These are phyloP conservation scores for Haplosporangium gracile DNA, from an alignment of 192 early-diverging fungal genomes.

Conservation along the genomic window DNA sequence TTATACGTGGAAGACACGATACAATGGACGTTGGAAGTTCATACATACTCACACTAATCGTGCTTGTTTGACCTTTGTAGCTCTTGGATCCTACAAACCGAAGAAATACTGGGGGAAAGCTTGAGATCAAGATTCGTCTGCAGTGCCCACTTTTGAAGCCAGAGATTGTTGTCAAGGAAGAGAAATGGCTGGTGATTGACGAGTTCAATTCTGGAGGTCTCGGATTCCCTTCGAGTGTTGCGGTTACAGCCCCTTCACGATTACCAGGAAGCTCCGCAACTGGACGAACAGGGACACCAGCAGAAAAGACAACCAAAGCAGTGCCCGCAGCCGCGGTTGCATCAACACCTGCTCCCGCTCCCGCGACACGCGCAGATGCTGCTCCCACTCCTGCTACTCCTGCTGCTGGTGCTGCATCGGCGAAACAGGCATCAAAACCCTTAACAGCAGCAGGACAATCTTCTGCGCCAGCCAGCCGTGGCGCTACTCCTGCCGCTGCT, in stretches of 20 bases:
- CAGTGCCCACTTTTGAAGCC: conserved; percentile 69
- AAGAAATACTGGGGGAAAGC: conserved; percentile 72
- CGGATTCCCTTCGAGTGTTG: conserved; percentile 26
- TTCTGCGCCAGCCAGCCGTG: not conserved
- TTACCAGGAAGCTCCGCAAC: not conserved
- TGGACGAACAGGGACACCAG: conserved; percentile 9
- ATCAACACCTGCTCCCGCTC: not conserved
- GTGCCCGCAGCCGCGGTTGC: not conserved
- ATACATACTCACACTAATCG: not conserved
- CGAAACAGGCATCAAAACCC: not conserved
- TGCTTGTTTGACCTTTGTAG: conserved; percentile 44
- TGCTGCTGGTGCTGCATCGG: not conserved
- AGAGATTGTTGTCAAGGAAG: conserved; percentile 70
- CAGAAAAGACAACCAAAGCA: not conserved
- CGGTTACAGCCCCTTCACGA: not conserved
- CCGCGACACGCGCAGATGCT: not conserved
- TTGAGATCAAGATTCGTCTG: conserved; percentile 75
- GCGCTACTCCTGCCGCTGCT: not conserved
- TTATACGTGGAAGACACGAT: not conserved
- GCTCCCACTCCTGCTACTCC: not conserved
- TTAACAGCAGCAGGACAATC: conserved; percentile 3
- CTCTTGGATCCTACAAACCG: conserved; percentile 71
- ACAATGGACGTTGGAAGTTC: not conserved
- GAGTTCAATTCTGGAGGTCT: conserved; percentile 55
- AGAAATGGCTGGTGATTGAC: conserved; percentile 77